phyloP scores from a whole-genome alignment of 2,329 filamentous ascomycete genomes.

The Aspergillus vadensis region DNA sequence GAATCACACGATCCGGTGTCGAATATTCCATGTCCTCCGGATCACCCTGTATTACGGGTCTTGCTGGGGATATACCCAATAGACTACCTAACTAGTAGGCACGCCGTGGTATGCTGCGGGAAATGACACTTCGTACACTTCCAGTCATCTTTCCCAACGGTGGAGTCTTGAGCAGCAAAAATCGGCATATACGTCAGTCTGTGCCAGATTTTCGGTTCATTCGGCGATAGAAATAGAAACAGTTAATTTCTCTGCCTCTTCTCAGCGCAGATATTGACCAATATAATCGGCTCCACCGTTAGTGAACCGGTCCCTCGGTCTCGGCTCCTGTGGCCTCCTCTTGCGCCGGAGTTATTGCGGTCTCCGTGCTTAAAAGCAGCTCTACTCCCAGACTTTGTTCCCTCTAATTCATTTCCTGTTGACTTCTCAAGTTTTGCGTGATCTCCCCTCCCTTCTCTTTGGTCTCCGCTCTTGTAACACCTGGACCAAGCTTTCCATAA shows the following conservation, averaged over 20 bases:
- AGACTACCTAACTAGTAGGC: neutral
- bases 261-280: neutral
- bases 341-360: neutral
- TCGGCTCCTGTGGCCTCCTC: constrained; percentile 4
- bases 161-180: neutral
- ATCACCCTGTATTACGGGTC: neutral
- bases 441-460: neutral
- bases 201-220: neutral
- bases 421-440: neutral
- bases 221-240: neutral
- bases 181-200: neutral
- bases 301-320: constrained; percentile 3
- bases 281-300: constrained; percentile 6
- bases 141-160: neutral
- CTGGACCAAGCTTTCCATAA: constrained; percentile 7
- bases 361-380: neutral
- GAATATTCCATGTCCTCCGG: neutral
- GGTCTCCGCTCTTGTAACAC: neutral
- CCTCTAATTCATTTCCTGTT: too few species aligned
- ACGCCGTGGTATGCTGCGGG: neutral
- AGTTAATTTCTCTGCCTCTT: neutral
- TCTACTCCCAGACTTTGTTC: neutral
- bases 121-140: neutral
- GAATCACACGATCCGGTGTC: constrained; percentile 4
- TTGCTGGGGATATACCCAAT: neutral